These are phyloP conservation scores for Wilcoxina mikolae DNA, from an alignment of 495 filamentous ascomycete genomes.

Conservation along the genomic window DNA sequence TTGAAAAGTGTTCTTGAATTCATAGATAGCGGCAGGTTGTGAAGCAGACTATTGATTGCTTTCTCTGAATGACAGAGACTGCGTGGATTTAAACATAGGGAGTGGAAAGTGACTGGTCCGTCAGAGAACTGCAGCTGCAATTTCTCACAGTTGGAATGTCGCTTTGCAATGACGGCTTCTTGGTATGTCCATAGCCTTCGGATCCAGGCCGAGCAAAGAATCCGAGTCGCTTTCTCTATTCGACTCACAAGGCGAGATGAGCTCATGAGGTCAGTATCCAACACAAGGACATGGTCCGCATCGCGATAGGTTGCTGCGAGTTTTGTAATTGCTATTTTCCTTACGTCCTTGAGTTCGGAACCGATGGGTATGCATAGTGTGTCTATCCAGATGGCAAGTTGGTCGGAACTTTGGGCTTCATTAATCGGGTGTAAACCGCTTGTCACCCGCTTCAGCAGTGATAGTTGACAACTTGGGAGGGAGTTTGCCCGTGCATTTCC, in stretches of 20 bases:
- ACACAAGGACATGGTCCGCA: constrained; percentile 18
- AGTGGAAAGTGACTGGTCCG: constrained; percentile 9
- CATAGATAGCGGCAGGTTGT: neutral
- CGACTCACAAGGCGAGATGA: constrained; percentile 2
- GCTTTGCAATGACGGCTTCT: constrained; percentile 11
- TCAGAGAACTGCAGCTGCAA: constrained; percentile 11
- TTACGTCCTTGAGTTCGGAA: neutral
- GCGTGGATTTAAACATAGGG: neutral
- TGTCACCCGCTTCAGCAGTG: neutral
- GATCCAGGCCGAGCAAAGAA: constrained; percentile 8
- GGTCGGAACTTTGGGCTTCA: neutral
- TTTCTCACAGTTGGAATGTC: neutral
- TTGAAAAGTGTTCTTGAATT: neutral
- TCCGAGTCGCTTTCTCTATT: constrained; percentile 6
- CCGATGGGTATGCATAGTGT: constrained; percentile 23
- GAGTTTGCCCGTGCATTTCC: constrained; percentile 8
- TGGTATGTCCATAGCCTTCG: constrained; percentile 11
- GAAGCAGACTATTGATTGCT: neutral
- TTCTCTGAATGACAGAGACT: neutral
- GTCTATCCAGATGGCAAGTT: constrained; percentile 27
- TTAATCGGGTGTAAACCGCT: neutral
- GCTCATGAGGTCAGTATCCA: constrained; percentile 7
- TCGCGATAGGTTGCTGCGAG: constrained; percentile 21
- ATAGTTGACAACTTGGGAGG: constrained; percentile 10
- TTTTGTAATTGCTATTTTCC: constrained; percentile 12